A percentile compares a stretch with the other conserved stretches of the same genome.
phyloP scores from a whole-genome alignment of 2,329 filamentous ascomycete genomes.

The Scolecobasidium constrictum region DNA sequence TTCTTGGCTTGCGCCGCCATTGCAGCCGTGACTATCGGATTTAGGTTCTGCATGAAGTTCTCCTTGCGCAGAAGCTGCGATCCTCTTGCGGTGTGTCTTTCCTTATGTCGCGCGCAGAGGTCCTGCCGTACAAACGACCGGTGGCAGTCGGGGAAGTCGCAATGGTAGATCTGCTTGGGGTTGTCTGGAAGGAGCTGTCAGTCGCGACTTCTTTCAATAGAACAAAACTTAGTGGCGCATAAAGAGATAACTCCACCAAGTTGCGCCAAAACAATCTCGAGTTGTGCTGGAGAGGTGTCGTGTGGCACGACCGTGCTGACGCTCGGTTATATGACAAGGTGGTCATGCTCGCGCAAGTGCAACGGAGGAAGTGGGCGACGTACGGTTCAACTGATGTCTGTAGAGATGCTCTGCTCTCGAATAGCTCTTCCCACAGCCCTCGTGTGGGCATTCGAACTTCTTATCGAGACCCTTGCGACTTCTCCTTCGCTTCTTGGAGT shows the following conservation, averaged over 20 bases:
- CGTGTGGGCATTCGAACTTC: conserved; percentile 59
- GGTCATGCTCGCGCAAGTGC: no score
- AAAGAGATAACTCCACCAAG: no score
- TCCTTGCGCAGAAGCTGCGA: conserved; percentile 68
- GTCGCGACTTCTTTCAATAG: no score
- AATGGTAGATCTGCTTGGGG: conserved; percentile 89
- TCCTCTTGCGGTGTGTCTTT: conserved; percentile 48
- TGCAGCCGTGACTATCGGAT: conserved; percentile 29
- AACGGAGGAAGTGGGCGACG: conserved; percentile 22
- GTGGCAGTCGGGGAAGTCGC: conserved; percentile 83
- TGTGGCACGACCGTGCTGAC: no score
- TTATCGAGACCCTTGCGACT: conserved; percentile 73
- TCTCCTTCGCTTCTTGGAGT: conserved; percentile 47
- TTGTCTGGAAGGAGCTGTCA: no score
- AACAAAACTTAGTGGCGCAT: no score
- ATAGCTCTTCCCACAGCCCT: conserved; percentile 90
- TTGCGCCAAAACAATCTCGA: no score
- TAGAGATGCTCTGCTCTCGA: conserved; percentile 95
- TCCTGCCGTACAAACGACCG: conserved; percentile 90
- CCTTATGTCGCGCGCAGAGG: conserved; percentile 59
- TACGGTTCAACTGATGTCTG: conserved; percentile 89
- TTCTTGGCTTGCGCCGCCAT: conserved; percentile 19
- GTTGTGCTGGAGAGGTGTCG: no score
- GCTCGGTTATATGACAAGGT: no score
- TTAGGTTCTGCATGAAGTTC: conserved; percentile 45